A percentile compares a stretch with the other conserved stretches of the same genome.
phyloP scores from a whole-genome alignment of 345 rosid genomes.

The Orychophragmus violaceus region DNA sequence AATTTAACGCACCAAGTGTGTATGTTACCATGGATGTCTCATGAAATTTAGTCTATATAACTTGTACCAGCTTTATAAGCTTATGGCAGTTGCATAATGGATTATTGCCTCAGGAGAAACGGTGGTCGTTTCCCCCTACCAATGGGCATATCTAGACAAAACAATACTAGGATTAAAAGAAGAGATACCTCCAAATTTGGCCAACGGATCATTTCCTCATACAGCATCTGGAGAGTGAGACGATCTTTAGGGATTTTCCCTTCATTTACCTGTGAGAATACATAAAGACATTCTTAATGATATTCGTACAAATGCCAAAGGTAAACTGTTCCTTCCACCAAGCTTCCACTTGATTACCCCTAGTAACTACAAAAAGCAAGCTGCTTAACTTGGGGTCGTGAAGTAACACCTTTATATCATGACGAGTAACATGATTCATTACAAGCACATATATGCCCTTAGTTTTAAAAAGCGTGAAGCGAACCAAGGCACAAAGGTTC shows the following conservation, averaged over 20 bases:
- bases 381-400: background rate
- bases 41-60: background rate
- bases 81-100: background rate
- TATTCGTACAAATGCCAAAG: background rate
- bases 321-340: background rate
- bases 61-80: background rate
- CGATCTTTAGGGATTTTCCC: slow-evolving; percentile 78
- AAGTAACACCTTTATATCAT: background rate
- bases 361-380: background rate
- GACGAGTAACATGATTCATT: background rate
- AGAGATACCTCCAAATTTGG: slow-evolving; percentile 79
- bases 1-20: background rate
- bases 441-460: background rate
- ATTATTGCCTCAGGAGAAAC: background rate
- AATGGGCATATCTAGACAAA: background rate
- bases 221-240: slow-evolving; percentile 60
- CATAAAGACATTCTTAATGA: background rate
- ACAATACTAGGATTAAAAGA: background rate
- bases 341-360: background rate
- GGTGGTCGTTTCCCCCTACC: background rate
- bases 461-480: no score
- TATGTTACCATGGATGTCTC: background rate
- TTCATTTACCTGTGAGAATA: slow-evolving; percentile 56
- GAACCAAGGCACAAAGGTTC: no score
- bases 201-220: slow-evolving; percentile 84